A percentile compares a stretch with the other conserved stretches of the same genome.
phyloP scores from a whole-genome alignment of 352 stramenopile species.

The Globisporangium cystogenes region DNA sequence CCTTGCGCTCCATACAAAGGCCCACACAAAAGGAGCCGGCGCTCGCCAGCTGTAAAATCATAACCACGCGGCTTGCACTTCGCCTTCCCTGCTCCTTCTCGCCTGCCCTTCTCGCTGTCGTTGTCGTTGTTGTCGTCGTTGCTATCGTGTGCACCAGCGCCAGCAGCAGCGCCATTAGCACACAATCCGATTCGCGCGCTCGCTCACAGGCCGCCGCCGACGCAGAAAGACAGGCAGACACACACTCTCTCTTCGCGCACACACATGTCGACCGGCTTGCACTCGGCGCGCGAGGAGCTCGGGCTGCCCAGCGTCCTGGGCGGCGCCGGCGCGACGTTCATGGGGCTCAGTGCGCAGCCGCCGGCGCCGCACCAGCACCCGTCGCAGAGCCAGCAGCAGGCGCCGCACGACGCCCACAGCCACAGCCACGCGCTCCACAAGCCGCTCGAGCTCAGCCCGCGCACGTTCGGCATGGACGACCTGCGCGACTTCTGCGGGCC shows the following conservation, averaged over 20 bases:
- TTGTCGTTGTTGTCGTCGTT: no score
- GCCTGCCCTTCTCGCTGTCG: background rate
- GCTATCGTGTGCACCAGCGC: no score
- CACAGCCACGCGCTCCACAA: conserved; percentile 37
- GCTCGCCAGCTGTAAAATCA: conserved; percentile 27
- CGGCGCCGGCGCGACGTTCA: conserved; percentile 4
- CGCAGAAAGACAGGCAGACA: conserved; percentile 7
- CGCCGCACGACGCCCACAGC: conserved; percentile 3
- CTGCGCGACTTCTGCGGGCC: conserved; percentile 77
- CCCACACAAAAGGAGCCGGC: conserved; percentile 2
- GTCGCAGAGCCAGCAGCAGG: no score
- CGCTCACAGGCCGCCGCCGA: background rate
- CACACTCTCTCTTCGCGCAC: no score
- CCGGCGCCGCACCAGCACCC: background rate
- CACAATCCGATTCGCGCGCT: conserved; percentile 66
- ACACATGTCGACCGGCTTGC: conserved; percentile 56
- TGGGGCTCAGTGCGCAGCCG: conserved; percentile 27
- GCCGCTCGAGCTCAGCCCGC: conserved; percentile 68
- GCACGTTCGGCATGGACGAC: conserved; percentile 83
- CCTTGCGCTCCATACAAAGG: background rate
- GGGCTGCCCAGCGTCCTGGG: conserved; percentile 40
- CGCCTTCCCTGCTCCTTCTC: background rate
- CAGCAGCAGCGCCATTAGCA: conserved; percentile 31
- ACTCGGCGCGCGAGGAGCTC: conserved; percentile 68
- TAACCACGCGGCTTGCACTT: conserved; percentile 16